Evolutionary conservation across 306 rosid species (phyloP), one percentile per base, ranked within the genome.

Genomic region (Sicyos edulis): DNA sequence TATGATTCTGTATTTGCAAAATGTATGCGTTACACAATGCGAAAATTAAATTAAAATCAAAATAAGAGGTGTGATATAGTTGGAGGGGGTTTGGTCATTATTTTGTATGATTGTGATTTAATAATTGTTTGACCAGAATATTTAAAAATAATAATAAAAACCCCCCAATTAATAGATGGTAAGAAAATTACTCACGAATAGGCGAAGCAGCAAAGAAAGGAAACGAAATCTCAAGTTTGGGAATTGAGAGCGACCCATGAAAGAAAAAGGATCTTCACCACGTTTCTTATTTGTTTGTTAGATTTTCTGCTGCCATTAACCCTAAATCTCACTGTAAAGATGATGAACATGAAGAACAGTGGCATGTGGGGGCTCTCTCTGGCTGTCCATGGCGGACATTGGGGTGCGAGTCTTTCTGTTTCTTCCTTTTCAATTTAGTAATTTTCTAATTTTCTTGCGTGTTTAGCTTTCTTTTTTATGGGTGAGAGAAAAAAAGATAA

Each of bases 141-240:
- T 26, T 26, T n/a, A n/a, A n/a, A n/a, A n/a, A n/a, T n/a, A n/a
- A n/a, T n/a, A n/a, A n/a, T n/a, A n/a, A n/a, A n/a, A n/a, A n/a
- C n/a, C n/a, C n/a, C n/a, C 3, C 3, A 69, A 59, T 68, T 79
- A 76, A 82, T n/a, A 78, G 87, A 56, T 52, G 47, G 89, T 86
- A 79, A 90, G 32, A 85, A 77, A 60, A 70, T 44, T 57, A 69
- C 2, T 26, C 77, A 72, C 42, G 58, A 79, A 58, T 72, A 66
- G 56, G 56, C 45, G 1, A 5, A 6, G 7, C 45, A 6, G 45
- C 45, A 40, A 40, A 40, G 45, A 40, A 40, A 6, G 45, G 45
- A 40, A 40, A 40, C 0, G 45, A 40, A 40, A 40, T 40, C 1
- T 40, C 1, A 40, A 40, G 45, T 6, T 40, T 40, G 7, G 45